Percentiles rank a stretch among this genome's conserved stretches.
These are phyloP conservation scores for Rosa multiflora DNA, from an alignment of 306 rosid genomes.

Conservation along the genomic window DNA sequence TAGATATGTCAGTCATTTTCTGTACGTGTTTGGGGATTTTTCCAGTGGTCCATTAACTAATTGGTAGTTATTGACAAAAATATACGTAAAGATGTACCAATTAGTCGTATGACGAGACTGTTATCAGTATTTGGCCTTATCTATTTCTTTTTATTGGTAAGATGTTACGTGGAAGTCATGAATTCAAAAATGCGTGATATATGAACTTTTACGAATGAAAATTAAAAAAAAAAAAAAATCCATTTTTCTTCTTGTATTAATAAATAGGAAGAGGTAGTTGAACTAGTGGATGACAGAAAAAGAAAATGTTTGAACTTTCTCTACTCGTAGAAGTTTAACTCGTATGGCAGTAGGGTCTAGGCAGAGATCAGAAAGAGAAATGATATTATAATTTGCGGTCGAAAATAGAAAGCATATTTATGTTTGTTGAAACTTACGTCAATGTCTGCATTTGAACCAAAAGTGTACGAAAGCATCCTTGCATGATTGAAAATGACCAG, in stretches of 20 bases:
- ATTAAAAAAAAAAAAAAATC: too few relatives aligned
- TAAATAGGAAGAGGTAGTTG: too few relatives aligned
- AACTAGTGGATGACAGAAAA: too few relatives aligned
- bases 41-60: neutral
- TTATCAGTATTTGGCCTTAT: neutral
- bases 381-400: neutral
- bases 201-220: too few relatives aligned
- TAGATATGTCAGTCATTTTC: neutral
- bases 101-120: too few relatives aligned
- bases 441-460: neutral
- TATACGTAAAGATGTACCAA: too few relatives aligned
- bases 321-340: too few relatives aligned
- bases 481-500: neutral
- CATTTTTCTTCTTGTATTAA: too few relatives aligned
- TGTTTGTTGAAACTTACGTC: neutral
- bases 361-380: too few relatives aligned
- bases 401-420: neutral
- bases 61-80: neutral
- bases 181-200: too few relatives aligned
- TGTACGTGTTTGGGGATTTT: neutral
- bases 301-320: too few relatives aligned
- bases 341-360: too few relatives aligned
- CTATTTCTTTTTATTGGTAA: neutral
- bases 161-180: neutral
- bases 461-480: neutral